phyloP scores from a whole-genome alignment of 176 grass and related monocot genomes.

The Rhynchospora pubera region DNA sequence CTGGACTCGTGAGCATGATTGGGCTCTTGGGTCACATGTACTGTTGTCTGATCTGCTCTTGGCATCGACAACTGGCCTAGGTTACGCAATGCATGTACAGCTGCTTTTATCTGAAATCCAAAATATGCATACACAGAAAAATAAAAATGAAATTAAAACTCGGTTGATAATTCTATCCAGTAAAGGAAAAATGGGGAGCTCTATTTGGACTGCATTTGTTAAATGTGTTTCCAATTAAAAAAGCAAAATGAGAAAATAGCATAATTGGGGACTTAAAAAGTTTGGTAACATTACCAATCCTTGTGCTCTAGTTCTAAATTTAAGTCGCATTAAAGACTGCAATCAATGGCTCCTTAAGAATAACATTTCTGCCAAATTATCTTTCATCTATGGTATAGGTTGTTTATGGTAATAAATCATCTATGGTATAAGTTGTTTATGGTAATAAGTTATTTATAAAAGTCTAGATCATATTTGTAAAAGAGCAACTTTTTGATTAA shows the following conservation, averaged over 20 bases:
- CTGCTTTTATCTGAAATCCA: constrained; percentile 69
- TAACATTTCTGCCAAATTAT: neutral
- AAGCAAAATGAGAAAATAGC: neutral
- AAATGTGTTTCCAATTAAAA: neutral
- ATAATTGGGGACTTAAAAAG: neutral
- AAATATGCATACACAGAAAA: neutral
- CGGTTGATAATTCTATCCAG: neutral
- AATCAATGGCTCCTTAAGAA: neutral
- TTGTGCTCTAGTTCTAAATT: neutral
- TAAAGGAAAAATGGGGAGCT: neutral
- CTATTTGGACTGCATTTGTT: neutral
- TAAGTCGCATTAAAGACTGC: neutral
- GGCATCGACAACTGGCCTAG: constrained; percentile 34
- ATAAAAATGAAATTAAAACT: neutral
- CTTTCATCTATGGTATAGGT: no score
- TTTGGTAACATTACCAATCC: neutral
- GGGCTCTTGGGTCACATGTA: neutral
- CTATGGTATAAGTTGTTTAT: no score
- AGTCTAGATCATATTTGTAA: no score
- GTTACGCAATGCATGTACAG: constrained; percentile 38
- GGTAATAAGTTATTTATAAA: no score
- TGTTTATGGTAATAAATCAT: no score
- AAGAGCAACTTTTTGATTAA: no score
- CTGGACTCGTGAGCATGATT: constrained; percentile 17
- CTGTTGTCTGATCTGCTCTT: constrained; percentile 14